Evolutionary conservation across 768 basidiomycete species (phyloP), one percentile per base, ranked within the genome.

Genomic region (Tylopilus balloui): DNA sequence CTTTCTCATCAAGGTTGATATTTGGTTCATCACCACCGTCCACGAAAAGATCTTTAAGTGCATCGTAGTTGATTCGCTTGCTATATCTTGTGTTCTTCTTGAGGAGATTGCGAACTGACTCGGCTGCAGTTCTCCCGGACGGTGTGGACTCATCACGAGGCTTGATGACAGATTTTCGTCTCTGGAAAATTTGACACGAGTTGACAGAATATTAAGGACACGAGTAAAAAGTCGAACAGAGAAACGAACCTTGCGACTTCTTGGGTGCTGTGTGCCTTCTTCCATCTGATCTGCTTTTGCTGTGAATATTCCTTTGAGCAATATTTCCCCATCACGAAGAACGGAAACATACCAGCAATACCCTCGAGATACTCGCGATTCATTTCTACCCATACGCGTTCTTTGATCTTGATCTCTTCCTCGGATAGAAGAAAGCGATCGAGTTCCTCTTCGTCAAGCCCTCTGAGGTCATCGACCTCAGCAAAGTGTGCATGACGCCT

Each of bases 51-150:
- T 81, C 79, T 56, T 88, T 86, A 45, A 94, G 79, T 1, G 89
- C 91, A 57, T 89, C 86, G 64, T 95, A 96, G 65, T 96, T 96
- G 70, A 95, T 94, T 44, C 91, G 82, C 62, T 90, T 90, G 69
- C 88, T 92, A 69, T 93, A 92, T 61, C 83, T 87, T 20, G 83
- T 78, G 54, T 87, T 92, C 70, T 91, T 90, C 73, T 87, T 86
- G 58, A 92, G 74, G 29, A 94, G 75, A 50, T 67, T 69, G 23
- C 60, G 66, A 32, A 67, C 66, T 21, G 66, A 69, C 40, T 67
- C 66, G 1, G 68, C 66, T 38, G 66, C 66, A 13, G 68, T 67
- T 46, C 48, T 68, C 31, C 66, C 66, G 6, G 66, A 69, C 4
- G 68, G 80, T 7, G 81, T 88, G 0, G 83, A 76, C 11, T 86